phyloP scores from a whole-genome alignment of 164 flowering plant species.

The Aristolochia californica region DNA sequence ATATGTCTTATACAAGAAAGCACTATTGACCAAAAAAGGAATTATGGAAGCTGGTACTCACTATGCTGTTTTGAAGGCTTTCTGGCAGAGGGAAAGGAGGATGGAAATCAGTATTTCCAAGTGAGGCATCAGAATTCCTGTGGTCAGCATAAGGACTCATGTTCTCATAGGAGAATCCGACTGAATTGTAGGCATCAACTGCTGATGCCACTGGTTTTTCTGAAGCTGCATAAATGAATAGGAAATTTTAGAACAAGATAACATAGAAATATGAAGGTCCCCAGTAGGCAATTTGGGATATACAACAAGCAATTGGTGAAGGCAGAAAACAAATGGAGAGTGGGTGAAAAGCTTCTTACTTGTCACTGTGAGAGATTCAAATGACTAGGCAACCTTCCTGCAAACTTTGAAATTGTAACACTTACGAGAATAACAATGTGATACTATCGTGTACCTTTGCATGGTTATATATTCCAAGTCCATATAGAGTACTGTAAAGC shows the following conservation, averaged over 20 bases:
- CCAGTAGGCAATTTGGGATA: not conserved
- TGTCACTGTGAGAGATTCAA: slow-evolving; percentile 32
- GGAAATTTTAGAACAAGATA: slow-evolving; percentile 7
- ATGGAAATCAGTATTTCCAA: slow-evolving; percentile 29
- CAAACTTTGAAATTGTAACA: slow-evolving; percentile 35
- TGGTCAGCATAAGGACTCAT: slow-evolving; percentile 26
- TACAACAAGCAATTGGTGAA: slow-evolving; percentile 5
- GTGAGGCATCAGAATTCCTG: slow-evolving; percentile 26
- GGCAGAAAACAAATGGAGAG: slow-evolving; percentile 7
- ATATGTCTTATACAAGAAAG: not conserved
- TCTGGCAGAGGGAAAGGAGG: slow-evolving; percentile 91
- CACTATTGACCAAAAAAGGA: not conserved
- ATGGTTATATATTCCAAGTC: too few relatives aligned
- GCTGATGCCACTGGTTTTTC: slow-evolving; percentile 21
- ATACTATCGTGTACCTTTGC: too few relatives aligned
- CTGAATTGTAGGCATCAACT: slow-evolving; percentile 35
- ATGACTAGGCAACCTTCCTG: slow-evolving; percentile 44
- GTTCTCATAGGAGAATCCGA: slow-evolving; percentile 70
- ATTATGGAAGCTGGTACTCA: slow-evolving; percentile 29
- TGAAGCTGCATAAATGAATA: slow-evolving; percentile 24
- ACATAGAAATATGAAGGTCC: not conserved
- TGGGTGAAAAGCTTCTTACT: slow-evolving; percentile 42
- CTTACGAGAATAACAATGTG: slow-evolving; percentile 5
- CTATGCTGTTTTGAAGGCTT: slow-evolving; percentile 49
- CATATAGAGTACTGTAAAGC: too few relatives aligned